Base-by-base conservation (phyloP, 75 land plant species). In the Isoetes taiwanensis region DNA sequence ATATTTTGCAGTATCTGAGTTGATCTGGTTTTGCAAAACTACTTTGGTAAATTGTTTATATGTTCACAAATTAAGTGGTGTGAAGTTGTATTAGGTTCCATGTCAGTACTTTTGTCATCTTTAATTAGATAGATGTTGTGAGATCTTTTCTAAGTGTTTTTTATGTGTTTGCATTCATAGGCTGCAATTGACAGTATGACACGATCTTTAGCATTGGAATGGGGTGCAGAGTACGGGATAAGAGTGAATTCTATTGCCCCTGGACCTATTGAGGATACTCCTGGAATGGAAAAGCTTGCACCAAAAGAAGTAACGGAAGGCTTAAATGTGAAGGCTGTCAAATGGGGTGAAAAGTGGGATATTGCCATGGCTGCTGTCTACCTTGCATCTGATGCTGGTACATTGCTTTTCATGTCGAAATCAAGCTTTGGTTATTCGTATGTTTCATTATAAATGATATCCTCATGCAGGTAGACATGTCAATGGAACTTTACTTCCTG, bases 211-310 rank as follows among this genome's bases (percentile, higher is more conserved):
- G 96, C 99, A 8, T 66, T 94, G 32, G 99, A 94, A 46, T 94
- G 96, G 91, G 96, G 99, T 5, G 73, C 80, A 28, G 99, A 94
- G 57, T 84, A 94, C 74, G 85, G 79, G 10, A 94, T 94, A 43
- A 72, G 86, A 54, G 90, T 85, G 9, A 94, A 94, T 72, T 86
- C 84, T 0, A 94, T 94, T 72, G 99, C 99, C 58, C 99, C 99
- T 26, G 99, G 96, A 4, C 99, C 96, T 12, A 94, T 94, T 12
- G 74, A 63, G 41, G 99, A 64, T 11, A 94, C 99, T 55, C 74
- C 91, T 40, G 99, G 99, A 43, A 72, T 89, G 84, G 55, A 70
- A 28, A 94, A 85, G 69, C 80, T 94, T 35, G 64, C 67, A 12
- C 99, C 99, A 3, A 59, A 78, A 4, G 97, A 91, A n/a, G n/a